Base-by-base conservation (phyloP, 1,284 basidiomycete species). In the Apiotrichum siamense region DNA sequence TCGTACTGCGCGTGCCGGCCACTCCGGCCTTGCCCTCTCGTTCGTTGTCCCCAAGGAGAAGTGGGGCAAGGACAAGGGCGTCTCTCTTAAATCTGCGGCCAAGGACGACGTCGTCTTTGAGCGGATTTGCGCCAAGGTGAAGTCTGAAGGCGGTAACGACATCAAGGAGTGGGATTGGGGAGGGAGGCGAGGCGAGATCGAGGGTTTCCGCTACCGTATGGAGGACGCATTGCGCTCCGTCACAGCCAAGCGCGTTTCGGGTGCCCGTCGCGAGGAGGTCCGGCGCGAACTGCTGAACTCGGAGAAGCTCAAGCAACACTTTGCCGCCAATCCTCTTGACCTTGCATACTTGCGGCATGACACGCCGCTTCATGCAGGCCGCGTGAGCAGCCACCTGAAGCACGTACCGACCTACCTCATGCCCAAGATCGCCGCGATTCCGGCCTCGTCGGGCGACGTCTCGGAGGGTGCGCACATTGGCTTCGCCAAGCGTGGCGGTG, bases 191-290 rank as follows among this genome's bases (percentile, higher is more conserved):
- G 61, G 64, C 29, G 74, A 96, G 77, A 89, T 97, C 36, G 92
- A 97, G 63, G 92, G 90, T n/a, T 99, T 99, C 77, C 78, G 93
- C 61, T 99, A 99, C 75, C 82, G 96, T 47, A 97, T 97, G 90
- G 88, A 93, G 66, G 96, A 98, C 70, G 96, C 91, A 2, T 72
- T 98, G 61, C 79, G 90, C 59, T 81, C 85, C 46, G 92, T 97
- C 23, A 98, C 94, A 45, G 80, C 84, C 57, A 85, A 82, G 52
- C 83, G 86, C 6, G 84, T 99, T 55, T 82, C 84, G 60, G 96
- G 98, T 72, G 96, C 96, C 2, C 77, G 93, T 58, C 80, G 97
- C 46, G 94, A 94, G 73, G 96, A 98, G 74, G 76, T 98, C 63
- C 94, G 96, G 73, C 77, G 83, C 42, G 96, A 99, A 74, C 86